Base-by-base conservation (phyloP, 225 moss, liverwort and hornwort genomes). In the Climacium dendroides region DNA sequence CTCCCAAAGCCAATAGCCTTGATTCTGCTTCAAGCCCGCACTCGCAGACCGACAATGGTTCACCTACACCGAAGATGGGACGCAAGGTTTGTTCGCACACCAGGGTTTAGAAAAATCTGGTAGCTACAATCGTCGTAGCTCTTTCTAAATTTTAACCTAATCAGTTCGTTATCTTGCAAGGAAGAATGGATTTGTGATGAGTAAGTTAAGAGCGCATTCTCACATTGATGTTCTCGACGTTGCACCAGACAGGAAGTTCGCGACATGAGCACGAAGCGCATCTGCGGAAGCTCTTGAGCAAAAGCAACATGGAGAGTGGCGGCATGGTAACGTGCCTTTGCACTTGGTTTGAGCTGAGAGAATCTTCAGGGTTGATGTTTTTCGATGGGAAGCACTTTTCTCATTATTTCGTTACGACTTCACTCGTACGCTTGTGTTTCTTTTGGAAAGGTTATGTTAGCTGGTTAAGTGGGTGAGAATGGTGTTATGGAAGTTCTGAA, bases 261-360 rank as follows among this genome's bases (percentile, higher is more conserved):
- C 88, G 88, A 55, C 17, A 83, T 79, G 88, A 86, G 69, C 75
- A 81, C 54, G 85, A 98, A 91, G 90, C 94, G 85, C 94, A 94
- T 85, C 94, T 96, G 58, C 98, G 95, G 84, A 96, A 92, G 85
- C 93, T 94, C 82, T 91, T 94, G 81, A 94, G 90, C 91, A 94
- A 86, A 81, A 85, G 90, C 85, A 89, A 39, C 82, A 73, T 88
- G 85, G 90, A 90, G 70, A 48, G 70, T 57, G 85, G 61, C 50
- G 81, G 70, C 84, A 84, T 79, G 89, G 91, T 91, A 89, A 84
- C 59, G 9, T 47, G 24, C 73, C n/a, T 79, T 72, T 61, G 78
- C 88, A 48, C 67, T 48, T 75, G 50, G 45, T 65, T 43, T 64
- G 53, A 54, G 74, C 74, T 74, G 34, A n/a, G 62, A 73, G 61